Evolutionary conservation across 1,284 basidiomycete species (phyloP).

Genomic region (Xerocomus tenax): DNA sequence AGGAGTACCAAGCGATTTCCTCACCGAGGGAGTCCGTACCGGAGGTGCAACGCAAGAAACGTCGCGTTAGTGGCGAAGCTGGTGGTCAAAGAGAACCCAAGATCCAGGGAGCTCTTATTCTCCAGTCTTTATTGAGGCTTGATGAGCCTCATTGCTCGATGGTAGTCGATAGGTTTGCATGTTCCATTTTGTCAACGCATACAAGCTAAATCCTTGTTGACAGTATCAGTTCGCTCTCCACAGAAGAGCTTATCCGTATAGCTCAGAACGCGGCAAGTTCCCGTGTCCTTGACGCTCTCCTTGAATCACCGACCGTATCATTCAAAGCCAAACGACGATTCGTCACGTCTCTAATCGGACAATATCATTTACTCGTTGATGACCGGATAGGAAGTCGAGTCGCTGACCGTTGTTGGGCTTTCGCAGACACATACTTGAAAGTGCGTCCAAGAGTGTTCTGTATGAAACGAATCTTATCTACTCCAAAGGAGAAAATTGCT

Average conservation of each 20-base stretch:
- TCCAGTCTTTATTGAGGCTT: slow-evolving; percentile 74
- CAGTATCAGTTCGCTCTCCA: slow-evolving; percentile 54
- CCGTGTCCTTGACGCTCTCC: slow-evolving; percentile 69
- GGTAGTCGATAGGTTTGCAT: slow-evolving; percentile 58
- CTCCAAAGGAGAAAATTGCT: slow-evolving; percentile 79
- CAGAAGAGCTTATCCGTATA: slow-evolving; percentile 56
- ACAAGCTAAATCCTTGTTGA: slow-evolving; percentile 9
- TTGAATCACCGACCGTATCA: slow-evolving; percentile 62
- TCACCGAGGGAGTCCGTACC: slow-evolving; percentile 8
- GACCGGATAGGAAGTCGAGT: slow-evolving; percentile 85
- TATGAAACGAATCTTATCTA: slow-evolving; percentile 9
- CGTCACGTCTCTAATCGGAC: slow-evolving; percentile 65
- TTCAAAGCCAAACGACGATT: slow-evolving; percentile 64
- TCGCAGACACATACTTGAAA: slow-evolving; percentile 83
- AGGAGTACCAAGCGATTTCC: slow-evolving; percentile 33
- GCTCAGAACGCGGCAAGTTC: slow-evolving; percentile 71
- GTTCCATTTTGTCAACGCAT: slow-evolving; percentile 3
- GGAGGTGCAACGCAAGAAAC: slow-evolving; percentile 9
- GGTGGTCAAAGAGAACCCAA: slow-evolving; percentile 49
- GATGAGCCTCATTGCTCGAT: slow-evolving; percentile 55
- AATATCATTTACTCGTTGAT: slow-evolving; percentile 71
- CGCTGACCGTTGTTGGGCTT: slow-evolving; percentile 78
- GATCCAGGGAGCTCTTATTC: slow-evolving; percentile 77
- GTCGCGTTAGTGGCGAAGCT: slow-evolving; percentile 20
- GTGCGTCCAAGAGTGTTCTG: slow-evolving; percentile 35